Base-by-base conservation (phyloP, 1,284 basidiomycete genomes). In the Schizophyllum commune region DNA sequence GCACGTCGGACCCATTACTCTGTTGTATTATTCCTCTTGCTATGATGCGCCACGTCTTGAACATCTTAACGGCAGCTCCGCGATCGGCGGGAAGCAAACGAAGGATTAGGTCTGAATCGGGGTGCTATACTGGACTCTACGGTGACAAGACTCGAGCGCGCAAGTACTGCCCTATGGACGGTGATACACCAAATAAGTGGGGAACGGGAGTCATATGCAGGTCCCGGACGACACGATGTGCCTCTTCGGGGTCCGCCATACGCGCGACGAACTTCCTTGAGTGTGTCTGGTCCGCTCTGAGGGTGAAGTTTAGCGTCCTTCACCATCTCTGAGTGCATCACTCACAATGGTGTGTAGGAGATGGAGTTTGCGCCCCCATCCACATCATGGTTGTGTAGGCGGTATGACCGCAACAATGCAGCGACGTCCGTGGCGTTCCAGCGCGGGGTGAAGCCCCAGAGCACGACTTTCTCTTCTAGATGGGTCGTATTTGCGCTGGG, bases 191-290 rank as follows among this genome's bases (percentile, higher is more conserved):
- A 3, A 13, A 17, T 17, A 47, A 47, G 39, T 11, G 39, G 15
- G 27, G 53, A 11, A 55, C 27, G 3, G 53, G 53, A 3, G 80
- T 84, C 77, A 84, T 81, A 69, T 92, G 87, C 56, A 88, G 64
- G 51, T 75, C 72, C 56, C 86, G 82, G 21, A 84, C 86, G 39
- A 91, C 72, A 57, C 82, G 80, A 66, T 89, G 83, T 0, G 89
- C 89, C 68, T 90, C 86, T 7, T 85, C 78, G 19, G 77, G 71
- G 0, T 83, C 83, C 1, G 71, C 68, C 57, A 86, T 70, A 32
- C 82, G 82, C 33, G 91, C 75, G 6, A 85, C 67, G 66, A 81
- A 81, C 58, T 55, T 55, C 53, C 6, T 55, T 4, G 64, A 74
- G 76, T 59, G 80, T 65, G 4, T 47, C 39, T 47, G 39, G 13